Evolutionary conservation across 371 early-diverging fungal species (phyloP).

Genomic region (Nosema muscidifuracis): DNA sequence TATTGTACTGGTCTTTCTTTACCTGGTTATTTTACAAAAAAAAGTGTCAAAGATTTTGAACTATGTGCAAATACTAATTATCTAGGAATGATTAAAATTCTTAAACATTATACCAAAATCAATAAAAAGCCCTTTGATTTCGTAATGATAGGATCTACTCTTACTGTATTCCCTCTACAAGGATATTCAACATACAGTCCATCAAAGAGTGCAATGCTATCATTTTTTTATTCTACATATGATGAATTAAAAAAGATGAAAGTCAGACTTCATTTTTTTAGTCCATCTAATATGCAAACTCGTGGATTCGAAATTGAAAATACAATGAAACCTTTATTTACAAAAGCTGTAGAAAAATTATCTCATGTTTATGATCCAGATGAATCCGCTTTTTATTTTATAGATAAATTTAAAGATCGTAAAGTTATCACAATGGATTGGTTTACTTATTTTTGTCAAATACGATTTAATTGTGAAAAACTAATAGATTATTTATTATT

Average conservation of each 20-base stretch:
- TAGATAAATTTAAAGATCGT: slow-evolving; percentile 29
- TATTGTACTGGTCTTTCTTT: slow-evolving; percentile 70
- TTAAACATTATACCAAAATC: slow-evolving; percentile 66
- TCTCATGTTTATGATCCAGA: slow-evolving; percentile 11
- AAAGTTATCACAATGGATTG: slow-evolving; percentile 22
- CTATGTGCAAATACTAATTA: slow-evolving; percentile 70
- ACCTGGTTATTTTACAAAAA: slow-evolving; percentile 71
- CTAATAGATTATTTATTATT: slow-evolving; percentile 43
- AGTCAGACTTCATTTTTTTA: slow-evolving; percentile 71
- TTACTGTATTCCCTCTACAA: slow-evolving; percentile 67
- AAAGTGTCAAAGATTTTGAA: slow-evolving; percentile 66
- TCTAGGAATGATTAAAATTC: slow-evolving; percentile 69
- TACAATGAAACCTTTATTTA: slow-evolving; percentile 71
- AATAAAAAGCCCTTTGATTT: slow-evolving; percentile 67
- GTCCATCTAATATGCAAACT: slow-evolving; percentile 71
- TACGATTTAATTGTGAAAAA: slow-evolving; percentile 31
- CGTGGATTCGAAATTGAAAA: slow-evolving; percentile 74
- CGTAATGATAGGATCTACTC: slow-evolving; percentile 71
- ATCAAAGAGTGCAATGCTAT: slow-evolving; percentile 70
- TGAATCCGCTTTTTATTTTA: slow-evolving; percentile 21
- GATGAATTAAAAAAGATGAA: slow-evolving; percentile 68
- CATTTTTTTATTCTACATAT: slow-evolving; percentile 68
- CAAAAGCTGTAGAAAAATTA: slow-evolving; percentile 70
- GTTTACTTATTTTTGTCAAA: slow-evolving; percentile 39
- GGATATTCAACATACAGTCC: slow-evolving; percentile 76